Evolutionary conservation across 768 basidiomycete genomes (phyloP).

Genomic region (Strobilomyces dryophilus): DNA sequence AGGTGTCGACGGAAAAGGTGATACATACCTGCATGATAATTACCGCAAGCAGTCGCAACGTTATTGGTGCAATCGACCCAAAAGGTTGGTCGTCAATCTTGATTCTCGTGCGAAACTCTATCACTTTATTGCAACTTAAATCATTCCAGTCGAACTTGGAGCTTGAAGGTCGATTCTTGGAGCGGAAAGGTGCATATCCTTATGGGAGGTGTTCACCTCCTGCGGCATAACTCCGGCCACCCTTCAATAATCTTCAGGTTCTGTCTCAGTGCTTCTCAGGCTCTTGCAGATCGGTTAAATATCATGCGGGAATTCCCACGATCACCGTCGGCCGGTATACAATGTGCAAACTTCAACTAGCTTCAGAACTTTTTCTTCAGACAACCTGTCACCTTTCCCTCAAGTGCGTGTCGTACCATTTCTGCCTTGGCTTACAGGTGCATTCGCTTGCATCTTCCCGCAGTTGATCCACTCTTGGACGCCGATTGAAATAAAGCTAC

Average conservation of each 20-base stretch:
- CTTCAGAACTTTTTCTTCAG: slow-evolving; percentile 11
- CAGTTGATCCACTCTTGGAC: slow-evolving; percentile 10
- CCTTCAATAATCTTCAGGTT: slow-evolving; percentile 7
- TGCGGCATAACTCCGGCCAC: slow-evolving; percentile 10
- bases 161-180: no score
- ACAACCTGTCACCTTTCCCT: background rate
- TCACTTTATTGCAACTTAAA: slow-evolving; percentile 53
- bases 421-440: background rate
- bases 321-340: slow-evolving; percentile 6
- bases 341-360: background rate
- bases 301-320: slow-evolving; percentile 19
- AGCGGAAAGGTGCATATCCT: background rate
- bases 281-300: slow-evolving; percentile 20
- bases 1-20: slow-evolving; percentile 22
- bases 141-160: slow-evolving; percentile 11
- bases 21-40: slow-evolving; percentile 15
- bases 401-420: background rate
- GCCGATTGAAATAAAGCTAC: no score
- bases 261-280: slow-evolving; percentile 18
- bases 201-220: background rate
- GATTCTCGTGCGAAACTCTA: slow-evolving; percentile 44
- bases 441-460: background rate
- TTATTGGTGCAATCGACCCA: slow-evolving; percentile 37
- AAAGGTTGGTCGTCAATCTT: slow-evolving; percentile 42
- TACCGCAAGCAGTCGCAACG: slow-evolving; percentile 29